Evolutionary conservation across 352 stramenopile genomes (phyloP), one percentile per base, ranked within the genome.

Genomic region (Phytophthora litchii): DNA sequence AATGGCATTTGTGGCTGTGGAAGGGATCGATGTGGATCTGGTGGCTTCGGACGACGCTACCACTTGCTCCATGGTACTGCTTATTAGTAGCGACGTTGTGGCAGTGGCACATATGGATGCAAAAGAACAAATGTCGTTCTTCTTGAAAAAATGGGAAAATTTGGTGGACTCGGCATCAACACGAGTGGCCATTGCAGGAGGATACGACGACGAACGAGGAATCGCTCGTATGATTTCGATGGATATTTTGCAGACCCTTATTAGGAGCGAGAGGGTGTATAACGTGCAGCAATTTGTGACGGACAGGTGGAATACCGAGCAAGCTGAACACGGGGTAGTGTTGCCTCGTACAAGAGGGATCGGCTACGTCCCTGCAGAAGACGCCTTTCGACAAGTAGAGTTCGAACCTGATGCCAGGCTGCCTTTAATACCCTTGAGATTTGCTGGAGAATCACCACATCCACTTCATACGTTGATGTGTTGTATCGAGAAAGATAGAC

Each of bases 21-120:
- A 25, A n/a, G 11, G 40, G 45, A 45, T 64, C 23, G 17, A 7
- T 11, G 32, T 72, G 37, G 63, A 72, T 36, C 35, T 72, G 16
- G 50, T 72, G 32, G 63, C 57, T 23, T 72, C 63, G 13, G 63
- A 72, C 51, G 57, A 72, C 46, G 63, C 63, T 20, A 72, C 63
- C 27, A 72, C 63, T n/a, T 72, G 63, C 45, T 72, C 63, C 13
- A 41, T 72, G 12, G 63, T 72, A 19, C 5, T 72, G 34, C 27
- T 72, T 23, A 57, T 58, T 40, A 29, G 63, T 25, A 29, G n/a
- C 6, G 52, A 31, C 7, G 40, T 60, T 4, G 57, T 64, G 16
- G 63, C 25, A 20, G 35, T 68, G 8, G 63, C 63, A 23, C 63
- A 72, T 20, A 45, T 72, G 27, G 51, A 72, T 29, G 16, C 45